These are phyloP conservation scores for Boeremia lycopersici DNA, from an alignment of 2,329 filamentous ascomycete species.

Conservation along the genomic window DNA sequence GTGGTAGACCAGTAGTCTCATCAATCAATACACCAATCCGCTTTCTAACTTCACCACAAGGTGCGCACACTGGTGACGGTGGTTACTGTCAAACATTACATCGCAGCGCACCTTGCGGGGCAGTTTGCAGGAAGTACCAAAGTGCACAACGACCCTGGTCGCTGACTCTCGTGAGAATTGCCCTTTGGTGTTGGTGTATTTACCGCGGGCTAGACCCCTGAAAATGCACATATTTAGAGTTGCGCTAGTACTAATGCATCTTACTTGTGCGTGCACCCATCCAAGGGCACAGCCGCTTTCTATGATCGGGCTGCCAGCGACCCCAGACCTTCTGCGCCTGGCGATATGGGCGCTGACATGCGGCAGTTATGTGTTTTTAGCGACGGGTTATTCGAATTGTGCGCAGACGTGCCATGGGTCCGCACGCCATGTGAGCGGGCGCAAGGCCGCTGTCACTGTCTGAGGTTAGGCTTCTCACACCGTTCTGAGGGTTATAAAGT, in stretches of 20 bases:
- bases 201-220: constrained; percentile 11
- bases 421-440: constrained; percentile 7
- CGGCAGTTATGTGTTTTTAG: constrained; percentile 7
- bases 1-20: not conserved
- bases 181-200: constrained; percentile 6
- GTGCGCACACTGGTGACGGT: constrained; percentile 3
- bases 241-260: constrained; percentile 8
- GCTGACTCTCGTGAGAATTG: constrained; percentile 1
- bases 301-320: constrained; percentile 1
- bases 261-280: constrained; percentile 4
- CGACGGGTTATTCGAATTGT: not conserved
- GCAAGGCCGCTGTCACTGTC: constrained; percentile 10
- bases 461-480: constrained; percentile 12
- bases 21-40: constrained; percentile 11
- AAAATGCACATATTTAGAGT: not conserved
- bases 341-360: constrained; percentile 4
- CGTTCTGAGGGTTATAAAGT: constrained; percentile 13
- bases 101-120: not conserved
- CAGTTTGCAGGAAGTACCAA: not conserved
- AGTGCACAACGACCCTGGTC: constrained; percentile 5
- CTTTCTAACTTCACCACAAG: constrained; percentile 2
- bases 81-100: not conserved
- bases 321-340: constrained; percentile 3
- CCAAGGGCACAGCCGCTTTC: constrained; percentile 13
- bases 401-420: not conserved